Conservation (phyloP, 139 green algal genomes). For the Microglena sp. region DNA sequence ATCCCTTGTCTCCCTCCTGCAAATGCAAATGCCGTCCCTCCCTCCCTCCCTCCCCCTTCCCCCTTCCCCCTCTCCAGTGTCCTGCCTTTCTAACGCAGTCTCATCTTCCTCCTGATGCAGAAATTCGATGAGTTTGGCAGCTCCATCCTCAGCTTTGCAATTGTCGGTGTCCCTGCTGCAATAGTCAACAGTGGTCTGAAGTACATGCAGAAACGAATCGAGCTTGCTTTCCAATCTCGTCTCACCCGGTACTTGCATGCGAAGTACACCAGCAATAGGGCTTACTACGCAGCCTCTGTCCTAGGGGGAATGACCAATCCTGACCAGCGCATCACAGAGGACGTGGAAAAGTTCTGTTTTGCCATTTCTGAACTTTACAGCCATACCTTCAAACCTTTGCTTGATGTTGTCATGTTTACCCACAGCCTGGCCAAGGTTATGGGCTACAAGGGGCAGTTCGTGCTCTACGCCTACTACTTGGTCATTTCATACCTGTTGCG, state of each 20-base stretch:
- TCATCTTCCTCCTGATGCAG: too few species aligned
- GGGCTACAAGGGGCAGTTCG: conserved; percentile 76
- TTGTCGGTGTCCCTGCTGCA: conserved; percentile 64
- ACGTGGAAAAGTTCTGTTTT: conserved; percentile 88
- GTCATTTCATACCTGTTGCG: conserved; percentile 57
- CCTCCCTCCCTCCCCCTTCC: too few species aligned
- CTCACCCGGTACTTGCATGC: conserved; percentile 71
- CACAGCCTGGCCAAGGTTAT: conserved; percentile 66
- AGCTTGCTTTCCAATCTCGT: conserved; percentile 48
- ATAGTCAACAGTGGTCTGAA: conserved; percentile 85
- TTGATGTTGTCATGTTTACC: conserved; percentile 93
- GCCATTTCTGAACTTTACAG: conserved; percentile 72
- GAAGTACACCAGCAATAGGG: conserved; percentile 75
- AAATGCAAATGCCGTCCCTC: too few species aligned
- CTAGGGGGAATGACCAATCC: conserved; percentile 81
- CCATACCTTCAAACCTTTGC: conserved; percentile 57
- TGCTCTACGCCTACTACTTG: conserved; percentile 70
- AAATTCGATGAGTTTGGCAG: conserved; percentile 4
- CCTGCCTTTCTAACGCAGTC: too few species aligned
- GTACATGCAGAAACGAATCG: conserved; percentile 86
- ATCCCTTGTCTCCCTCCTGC: too few species aligned
- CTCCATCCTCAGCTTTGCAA: conserved; percentile 47
- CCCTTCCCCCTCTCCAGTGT: too few species aligned
- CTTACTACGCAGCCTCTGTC: conserved; percentile 84
- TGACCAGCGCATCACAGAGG: conserved; percentile 90